Conservation (phyloP, 768 basidiomycete genomes). For the Suillus spraguei region DNA sequence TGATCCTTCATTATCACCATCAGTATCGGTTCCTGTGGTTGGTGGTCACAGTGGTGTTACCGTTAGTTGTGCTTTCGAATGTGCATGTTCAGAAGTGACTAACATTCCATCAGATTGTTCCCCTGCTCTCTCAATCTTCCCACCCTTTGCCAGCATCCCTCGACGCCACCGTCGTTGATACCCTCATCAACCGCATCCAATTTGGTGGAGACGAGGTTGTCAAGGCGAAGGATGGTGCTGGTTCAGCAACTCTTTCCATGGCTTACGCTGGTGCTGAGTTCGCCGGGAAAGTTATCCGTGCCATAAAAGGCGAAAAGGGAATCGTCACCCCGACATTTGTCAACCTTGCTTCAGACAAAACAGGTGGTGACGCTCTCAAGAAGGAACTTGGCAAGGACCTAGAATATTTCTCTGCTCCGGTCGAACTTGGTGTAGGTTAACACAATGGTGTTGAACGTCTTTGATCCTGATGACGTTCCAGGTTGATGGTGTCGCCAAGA, state of each 20-base stretch:
- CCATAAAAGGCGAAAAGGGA: slow-evolving; percentile 86
- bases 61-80: slow-evolving; percentile 40
- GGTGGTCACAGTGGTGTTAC: slow-evolving; percentile 96
- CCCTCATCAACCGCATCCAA: slow-evolving; percentile 84
- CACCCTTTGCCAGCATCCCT: slow-evolving; percentile 69
- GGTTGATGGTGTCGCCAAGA: slow-evolving; percentile 81
- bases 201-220: slow-evolving; percentile 98
- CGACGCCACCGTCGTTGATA: slow-evolving; percentile 49
- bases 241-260: slow-evolving; percentile 97
- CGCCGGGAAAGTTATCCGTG: slow-evolving; percentile 78
- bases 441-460: not conserved
- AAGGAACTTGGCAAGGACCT: slow-evolving; percentile 76
- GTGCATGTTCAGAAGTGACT: slow-evolving; percentile 13
- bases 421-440: slow-evolving; percentile 80
- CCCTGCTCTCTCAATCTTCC: slow-evolving; percentile 89
- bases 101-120: slow-evolving; percentile 66
- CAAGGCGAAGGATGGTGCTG: slow-evolving; percentile 91
- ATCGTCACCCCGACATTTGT: slow-evolving; percentile 87
- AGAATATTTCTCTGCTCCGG: slow-evolving; percentile 86
- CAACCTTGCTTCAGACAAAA: slow-evolving; percentile 69
- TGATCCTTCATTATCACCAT: slow-evolving; percentile 59
- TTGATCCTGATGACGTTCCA: slow-evolving; percentile 32
- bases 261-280: slow-evolving; percentile 95
- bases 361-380: slow-evolving; percentile 72
- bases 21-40: slow-evolving; percentile 83